Base-by-base conservation (phyloP, 371 early-diverging fungal genomes). In the Furculomyces boomerangus region DNA sequence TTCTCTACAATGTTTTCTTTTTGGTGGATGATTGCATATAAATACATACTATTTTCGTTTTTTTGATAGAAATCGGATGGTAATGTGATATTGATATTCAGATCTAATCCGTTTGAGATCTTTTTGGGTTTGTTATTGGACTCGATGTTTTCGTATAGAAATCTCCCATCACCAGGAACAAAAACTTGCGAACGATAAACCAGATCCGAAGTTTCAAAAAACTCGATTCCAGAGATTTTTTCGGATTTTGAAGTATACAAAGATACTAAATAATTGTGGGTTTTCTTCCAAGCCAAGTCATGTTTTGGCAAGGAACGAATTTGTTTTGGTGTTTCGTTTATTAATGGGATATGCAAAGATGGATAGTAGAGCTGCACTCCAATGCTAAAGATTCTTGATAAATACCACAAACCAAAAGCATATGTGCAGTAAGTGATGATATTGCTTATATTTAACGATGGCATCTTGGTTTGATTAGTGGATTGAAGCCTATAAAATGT, bases 271-370 rank as follows among this genome's bases (percentile, higher is more conserved):
- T 66, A 66, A 29, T 66, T 59, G 30, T 63, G 60, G 2, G 66
- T 62, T 62, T 61, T 61, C 35, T 53, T 55, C 66, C 66, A 66
- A 2, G 66, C 58, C 39, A 66, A 49, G 24, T 14, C 26, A 53
- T 61, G 58, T 47, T 48, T 29, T 1, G 30, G 25, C 26, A 30
- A 35, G 20, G 44, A 47, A 10, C 54, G 41, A 14, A 55, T 46
- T 37, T 35, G 26, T 30, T 26, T 2, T 1, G 49, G 50, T 22
- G 40, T 40, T 24, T 58, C 57, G 48, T 54, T 61, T 1, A 66
- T 16, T 18, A 64, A 30, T 22, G 66, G 66, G 27, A 66, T 57
- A 35, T 66, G 59, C 25, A 55, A 53, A 3, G 58, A 50, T 3
- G 66, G 66, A 47, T 66, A 66, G 31, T 63, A 62, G 16, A 66